These are phyloP conservation scores for Penicillium coprophilum DNA, from an alignment of 495 filamentous ascomycete species.

Conservation along the genomic window DNA sequence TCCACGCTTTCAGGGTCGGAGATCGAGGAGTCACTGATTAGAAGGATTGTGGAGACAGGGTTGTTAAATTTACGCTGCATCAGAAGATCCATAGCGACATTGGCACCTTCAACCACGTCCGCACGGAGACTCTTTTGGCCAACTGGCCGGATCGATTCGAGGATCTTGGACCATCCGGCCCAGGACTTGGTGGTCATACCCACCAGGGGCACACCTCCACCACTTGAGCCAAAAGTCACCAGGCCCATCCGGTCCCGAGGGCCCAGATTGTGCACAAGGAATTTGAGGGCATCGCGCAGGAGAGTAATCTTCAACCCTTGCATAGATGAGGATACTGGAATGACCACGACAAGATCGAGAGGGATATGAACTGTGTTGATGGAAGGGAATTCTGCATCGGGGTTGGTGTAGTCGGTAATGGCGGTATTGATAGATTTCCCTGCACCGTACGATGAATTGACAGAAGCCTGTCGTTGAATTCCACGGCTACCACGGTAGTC, in stretches of 20 bases:
- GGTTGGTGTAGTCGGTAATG: conserved; percentile 64
- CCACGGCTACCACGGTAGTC: conserved; percentile 68
- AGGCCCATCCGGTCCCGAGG: conserved; percentile 94
- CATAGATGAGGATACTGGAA: conserved; percentile 98
- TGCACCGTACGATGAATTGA: conserved; percentile 79
- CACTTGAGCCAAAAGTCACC: conserved; percentile 95
- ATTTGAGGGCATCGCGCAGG: conserved; percentile 88
- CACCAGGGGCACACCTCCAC: conserved; percentile 91
- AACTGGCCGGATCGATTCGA: conserved; percentile 86
- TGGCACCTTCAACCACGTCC: conserved; percentile 96
- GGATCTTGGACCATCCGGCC: conserved; percentile 85
- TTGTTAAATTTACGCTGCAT: conserved; percentile 98
- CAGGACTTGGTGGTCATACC: conserved; percentile 95
- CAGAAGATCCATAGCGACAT: conserved; percentile 97
- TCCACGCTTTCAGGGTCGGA: conserved; percentile 95
- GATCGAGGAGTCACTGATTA: conserved; percentile 99
- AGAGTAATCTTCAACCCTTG: conserved; percentile 97
- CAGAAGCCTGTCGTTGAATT: conserved; percentile 80
- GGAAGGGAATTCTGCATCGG: conserved; percentile 53
- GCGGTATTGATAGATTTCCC: conserved; percentile 48
- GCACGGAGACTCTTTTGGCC: conserved; percentile 96
- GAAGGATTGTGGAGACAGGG: conserved; percentile 89
- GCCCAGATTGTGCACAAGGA: conserved; percentile 89
- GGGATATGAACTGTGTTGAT: conserved; percentile 79
- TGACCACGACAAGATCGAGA: conserved; percentile 93